A percentile compares a stretch with the other conserved stretches of the same genome.
Evolutionary conservation across 805 yeast species (phyloP).

Genomic region (Saccharomycopsis sp.): DNA sequence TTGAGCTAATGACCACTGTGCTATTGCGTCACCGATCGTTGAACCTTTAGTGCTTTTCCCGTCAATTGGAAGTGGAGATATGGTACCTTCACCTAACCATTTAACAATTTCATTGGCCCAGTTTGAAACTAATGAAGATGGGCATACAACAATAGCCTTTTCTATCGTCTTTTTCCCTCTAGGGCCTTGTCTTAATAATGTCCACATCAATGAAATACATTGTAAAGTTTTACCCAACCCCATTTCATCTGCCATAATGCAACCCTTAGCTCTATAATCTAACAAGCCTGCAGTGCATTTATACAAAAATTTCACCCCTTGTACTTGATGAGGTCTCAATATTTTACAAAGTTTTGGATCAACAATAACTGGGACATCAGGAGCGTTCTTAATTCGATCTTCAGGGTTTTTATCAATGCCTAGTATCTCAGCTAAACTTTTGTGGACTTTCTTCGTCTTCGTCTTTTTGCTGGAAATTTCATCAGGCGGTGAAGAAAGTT

Average conservation of each 20-base stretch:
- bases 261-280: conserved; percentile 81
- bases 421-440: conserved; percentile 69
- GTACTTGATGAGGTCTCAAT: conserved; percentile 92
- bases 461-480: conserved; percentile 10
- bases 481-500: conserved; percentile 18
- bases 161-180: conserved; percentile 72
- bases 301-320: conserved; percentile 88
- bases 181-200: conserved; percentile 81
- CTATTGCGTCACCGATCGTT: conserved; percentile 61
- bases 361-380: conserved; percentile 91
- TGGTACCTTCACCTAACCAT: conserved; percentile 91
- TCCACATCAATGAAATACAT: conserved; percentile 90
- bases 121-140: conserved; percentile 85
- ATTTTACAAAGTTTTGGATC: conserved; percentile 83
- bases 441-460: conserved; percentile 42
- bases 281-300: conserved; percentile 85
- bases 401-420: conserved; percentile 56
- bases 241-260: conserved; percentile 98
- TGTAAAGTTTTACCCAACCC: conserved; percentile 89
- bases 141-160: conserved; percentile 90
- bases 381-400: conserved; percentile 45
- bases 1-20: conserved; percentile 78
- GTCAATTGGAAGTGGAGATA: conserved; percentile 85
- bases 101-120: conserved; percentile 96
- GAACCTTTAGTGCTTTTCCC: conserved; percentile 74